Percentiles rank a stretch among this genome's conserved stretches.
Conservation (phyloP, 2,329 filamentous ascomycete species). For the Xylariaceae sp. region DNA sequence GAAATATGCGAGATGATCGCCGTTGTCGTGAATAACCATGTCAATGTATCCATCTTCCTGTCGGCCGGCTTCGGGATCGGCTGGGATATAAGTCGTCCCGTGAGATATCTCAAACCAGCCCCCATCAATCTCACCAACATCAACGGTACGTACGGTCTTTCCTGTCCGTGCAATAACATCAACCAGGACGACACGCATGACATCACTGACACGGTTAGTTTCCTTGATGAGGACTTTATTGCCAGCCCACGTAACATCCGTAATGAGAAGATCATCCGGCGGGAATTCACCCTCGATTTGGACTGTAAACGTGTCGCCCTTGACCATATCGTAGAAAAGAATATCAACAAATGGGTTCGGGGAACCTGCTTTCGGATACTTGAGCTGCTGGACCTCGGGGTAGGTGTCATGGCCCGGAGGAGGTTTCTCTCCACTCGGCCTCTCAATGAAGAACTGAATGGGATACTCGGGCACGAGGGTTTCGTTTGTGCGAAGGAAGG, state of each 20-base stretch:
- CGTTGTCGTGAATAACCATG: slow-evolving; percentile 77
- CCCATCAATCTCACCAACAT: slow-evolving; percentile 81
- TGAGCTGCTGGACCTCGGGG: slow-evolving; percentile 85
- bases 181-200: slow-evolving; percentile 81
- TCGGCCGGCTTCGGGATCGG: slow-evolving; percentile 70
- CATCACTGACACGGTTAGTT: slow-evolving; percentile 89
- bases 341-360: slow-evolving; percentile 88
- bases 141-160: slow-evolving; percentile 70
- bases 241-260: slow-evolving; percentile 87
- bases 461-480: slow-evolving; percentile 86
- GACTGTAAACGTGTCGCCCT: slow-evolving; percentile 73
- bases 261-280: slow-evolving; percentile 82
- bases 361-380: slow-evolving; percentile 93
- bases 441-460: slow-evolving; percentile 85
- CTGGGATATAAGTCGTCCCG: slow-evolving; percentile 78
- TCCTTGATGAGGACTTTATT: slow-evolving; percentile 80
- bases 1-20: slow-evolving; percentile 91
- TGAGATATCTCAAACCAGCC: slow-evolving; percentile 97
- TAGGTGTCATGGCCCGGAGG: slow-evolving; percentile 74
- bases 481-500: slow-evolving; percentile 92
- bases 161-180: slow-evolving; percentile 70
- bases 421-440: slow-evolving; percentile 70
- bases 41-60: slow-evolving; percentile 88
- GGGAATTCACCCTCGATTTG: slow-evolving; percentile 70
- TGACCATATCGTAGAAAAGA: slow-evolving; percentile 79